phyloP scores from a whole-genome alignment of 1,139 yeast species.

The Suhomyces guaymorum region DNA sequence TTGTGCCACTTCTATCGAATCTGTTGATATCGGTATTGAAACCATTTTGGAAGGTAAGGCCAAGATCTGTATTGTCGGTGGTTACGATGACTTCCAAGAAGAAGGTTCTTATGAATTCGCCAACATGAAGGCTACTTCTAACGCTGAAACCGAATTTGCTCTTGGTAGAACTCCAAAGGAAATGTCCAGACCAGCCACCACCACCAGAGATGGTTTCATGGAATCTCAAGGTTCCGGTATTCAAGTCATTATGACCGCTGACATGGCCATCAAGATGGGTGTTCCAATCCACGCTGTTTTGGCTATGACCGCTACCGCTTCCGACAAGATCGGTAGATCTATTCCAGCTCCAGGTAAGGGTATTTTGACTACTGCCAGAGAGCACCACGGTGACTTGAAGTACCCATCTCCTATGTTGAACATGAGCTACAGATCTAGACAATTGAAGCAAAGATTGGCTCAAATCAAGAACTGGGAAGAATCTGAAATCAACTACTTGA shows the following conservation, averaged over 20 bases:
- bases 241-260: conserved; percentile 94
- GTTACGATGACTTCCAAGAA: conserved; percentile 99
- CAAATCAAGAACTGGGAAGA: conserved; percentile 88
- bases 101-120: conserved; percentile 98
- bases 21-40: conserved; percentile 94
- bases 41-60: conserved; percentile 92
- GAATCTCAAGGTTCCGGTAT: conserved; percentile 99
- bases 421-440: conserved; percentile 92
- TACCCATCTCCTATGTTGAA: conserved; percentile 81
- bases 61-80: conserved; percentile 95
- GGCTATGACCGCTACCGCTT: conserved; percentile 93
- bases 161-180: conserved; percentile 98
- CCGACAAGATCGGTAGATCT: conserved; percentile 97
- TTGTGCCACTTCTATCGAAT: conserved; percentile 98
- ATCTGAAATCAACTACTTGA: conserved; percentile 62
- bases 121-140: conserved; percentile 98
- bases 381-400: conserved; percentile 80
- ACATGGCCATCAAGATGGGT: conserved; percentile 94
- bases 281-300: conserved; percentile 96
- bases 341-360: conserved; percentile 99
- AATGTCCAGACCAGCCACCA: conserved; percentile 98
- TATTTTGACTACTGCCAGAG: conserved; percentile 96
- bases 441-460: conserved; percentile 72
- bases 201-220: conserved; percentile 97
- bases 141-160: conserved; percentile 79